A percentile compares a stretch with the other conserved stretches of the same genome.
These are phyloP conservation scores for Aspergillus bombycis DNA, from an alignment of 2,329 filamentous ascomycete genomes.

Conservation along the genomic window DNA sequence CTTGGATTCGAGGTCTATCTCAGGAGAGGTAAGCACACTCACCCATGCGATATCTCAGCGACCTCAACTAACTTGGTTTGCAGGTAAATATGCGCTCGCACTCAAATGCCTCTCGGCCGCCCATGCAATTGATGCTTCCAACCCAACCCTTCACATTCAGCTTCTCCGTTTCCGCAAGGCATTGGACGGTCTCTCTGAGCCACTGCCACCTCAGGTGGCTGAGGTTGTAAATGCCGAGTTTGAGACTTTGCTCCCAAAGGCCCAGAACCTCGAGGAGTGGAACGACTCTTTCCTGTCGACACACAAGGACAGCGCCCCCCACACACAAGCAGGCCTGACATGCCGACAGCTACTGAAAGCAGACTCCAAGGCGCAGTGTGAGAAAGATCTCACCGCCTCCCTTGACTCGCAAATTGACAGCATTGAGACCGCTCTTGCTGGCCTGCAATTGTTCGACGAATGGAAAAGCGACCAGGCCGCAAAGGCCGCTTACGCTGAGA, in stretches of 20 bases:
- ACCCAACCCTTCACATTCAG: conserved; percentile 77
- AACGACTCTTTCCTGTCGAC: conserved; percentile 68
- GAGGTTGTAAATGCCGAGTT: conserved; percentile 73
- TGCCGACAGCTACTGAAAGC: conserved; percentile 62
- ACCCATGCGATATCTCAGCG: not conserved
- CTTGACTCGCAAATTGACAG: conserved; percentile 56
- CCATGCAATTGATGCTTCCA: conserved; percentile 66
- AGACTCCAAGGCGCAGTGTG: conserved; percentile 59
- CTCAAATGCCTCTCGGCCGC: conserved; percentile 82
- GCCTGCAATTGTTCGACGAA: conserved; percentile 54
- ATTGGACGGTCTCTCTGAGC: conserved; percentile 58
- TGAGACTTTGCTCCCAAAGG: conserved; percentile 59
- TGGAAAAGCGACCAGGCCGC: conserved; percentile 55
- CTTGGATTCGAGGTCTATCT: conserved; percentile 90
- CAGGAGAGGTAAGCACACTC: conserved; percentile 68
- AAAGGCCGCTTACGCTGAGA: conserved; percentile 53
- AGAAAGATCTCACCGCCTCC: conserved; percentile 65
- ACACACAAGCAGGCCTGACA: conserved; percentile 67
- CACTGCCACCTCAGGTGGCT: conserved; percentile 66
- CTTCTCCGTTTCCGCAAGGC: conserved; percentile 68
- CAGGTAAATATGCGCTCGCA: conserved; percentile 85
- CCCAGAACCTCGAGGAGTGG: conserved; percentile 61
- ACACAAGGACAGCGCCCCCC: conserved; percentile 64
- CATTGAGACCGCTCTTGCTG: conserved; percentile 60
- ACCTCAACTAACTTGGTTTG: conserved; percentile 29